A percentile compares a stretch with the other conserved stretches of the same genome.
These are phyloP conservation scores for Fusarium musae DNA, from an alignment of 2,329 filamentous ascomycete genomes.

Conservation along the genomic window DNA sequence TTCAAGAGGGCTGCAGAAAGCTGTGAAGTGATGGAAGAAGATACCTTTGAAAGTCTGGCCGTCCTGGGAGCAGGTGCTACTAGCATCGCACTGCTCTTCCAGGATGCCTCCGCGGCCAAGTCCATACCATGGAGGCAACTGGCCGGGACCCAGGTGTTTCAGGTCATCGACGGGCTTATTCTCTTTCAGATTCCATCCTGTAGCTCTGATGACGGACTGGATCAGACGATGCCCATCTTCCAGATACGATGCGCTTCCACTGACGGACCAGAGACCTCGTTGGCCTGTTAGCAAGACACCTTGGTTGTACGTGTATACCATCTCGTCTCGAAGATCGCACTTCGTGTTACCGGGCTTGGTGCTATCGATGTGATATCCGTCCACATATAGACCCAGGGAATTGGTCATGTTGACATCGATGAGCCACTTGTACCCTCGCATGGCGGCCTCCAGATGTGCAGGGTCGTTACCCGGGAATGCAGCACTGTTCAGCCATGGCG, in stretches of 20 bases:
- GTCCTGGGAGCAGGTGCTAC: constrained; percentile 81
- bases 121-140: constrained; percentile 72
- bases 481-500: constrained; percentile 65
- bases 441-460: constrained; percentile 76
- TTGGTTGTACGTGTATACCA: constrained; percentile 97
- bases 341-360: constrained; percentile 71
- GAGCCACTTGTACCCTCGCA: constrained; percentile 85
- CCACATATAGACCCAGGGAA: constrained; percentile 76
- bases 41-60: constrained; percentile 94
- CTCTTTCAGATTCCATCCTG: constrained; percentile 73
- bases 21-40: constrained; percentile 87
- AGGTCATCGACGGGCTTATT: constrained; percentile 57
- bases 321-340: constrained; percentile 85
- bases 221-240: constrained; percentile 83
- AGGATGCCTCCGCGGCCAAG: constrained; percentile 83
- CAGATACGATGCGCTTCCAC: constrained; percentile 76
- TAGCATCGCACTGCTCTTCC: constrained; percentile 84
- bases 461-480: constrained; percentile 60
- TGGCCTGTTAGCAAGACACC: constrained; percentile 87
- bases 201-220: constrained; percentile 77
- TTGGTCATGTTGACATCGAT: constrained; percentile 84
- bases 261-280: constrained; percentile 82
- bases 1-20: constrained; percentile 77
- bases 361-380: constrained; percentile 86
- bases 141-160: constrained; percentile 46